Evolutionary conservation across 139 green algal species (phyloP).

Genomic region (Desmodesmus armatus): DNA sequence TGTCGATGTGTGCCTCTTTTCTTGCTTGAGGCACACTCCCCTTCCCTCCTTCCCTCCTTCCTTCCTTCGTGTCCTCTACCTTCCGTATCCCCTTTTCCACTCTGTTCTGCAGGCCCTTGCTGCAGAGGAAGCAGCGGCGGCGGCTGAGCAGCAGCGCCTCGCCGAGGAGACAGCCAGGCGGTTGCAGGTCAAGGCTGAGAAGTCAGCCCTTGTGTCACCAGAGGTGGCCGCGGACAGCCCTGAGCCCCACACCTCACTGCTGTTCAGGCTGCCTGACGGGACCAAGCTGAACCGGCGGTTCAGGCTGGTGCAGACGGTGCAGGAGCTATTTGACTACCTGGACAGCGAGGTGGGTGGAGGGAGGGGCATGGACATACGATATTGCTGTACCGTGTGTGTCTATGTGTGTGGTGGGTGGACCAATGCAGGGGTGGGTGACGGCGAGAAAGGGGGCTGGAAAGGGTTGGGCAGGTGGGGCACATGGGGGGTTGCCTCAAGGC

Average conservation of each 20-base stretch:
- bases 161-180: constrained; percentile 12
- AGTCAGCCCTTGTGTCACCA: constrained; percentile 54
- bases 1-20: too few species aligned
- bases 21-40: too few species aligned
- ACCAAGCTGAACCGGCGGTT: constrained; percentile 67
- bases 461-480: not conserved
- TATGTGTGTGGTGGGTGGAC: not conserved
- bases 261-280: constrained; percentile 82
- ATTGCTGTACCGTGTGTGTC: not conserved
- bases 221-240: constrained; percentile 53
- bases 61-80: too few species aligned
- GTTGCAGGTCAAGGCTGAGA: constrained; percentile 41
- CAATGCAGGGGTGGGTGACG: not conserved
- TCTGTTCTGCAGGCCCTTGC: constrained; percentile 42
- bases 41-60: too few species aligned
- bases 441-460: not conserved
- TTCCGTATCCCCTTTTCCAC: too few species aligned
- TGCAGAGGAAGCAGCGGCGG: constrained; percentile 45
- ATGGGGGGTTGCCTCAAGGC: too few species aligned
- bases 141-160: constrained; percentile 34
- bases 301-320: constrained; percentile 41
- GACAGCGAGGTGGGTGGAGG: constrained; percentile 54
- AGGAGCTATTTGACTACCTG: constrained; percentile 78
- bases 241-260: constrained; percentile 48
- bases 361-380: not conserved